Evolutionary conservation across 179 eudicot species (phyloP).

Genomic region (Amaranthus tricolor): DNA sequence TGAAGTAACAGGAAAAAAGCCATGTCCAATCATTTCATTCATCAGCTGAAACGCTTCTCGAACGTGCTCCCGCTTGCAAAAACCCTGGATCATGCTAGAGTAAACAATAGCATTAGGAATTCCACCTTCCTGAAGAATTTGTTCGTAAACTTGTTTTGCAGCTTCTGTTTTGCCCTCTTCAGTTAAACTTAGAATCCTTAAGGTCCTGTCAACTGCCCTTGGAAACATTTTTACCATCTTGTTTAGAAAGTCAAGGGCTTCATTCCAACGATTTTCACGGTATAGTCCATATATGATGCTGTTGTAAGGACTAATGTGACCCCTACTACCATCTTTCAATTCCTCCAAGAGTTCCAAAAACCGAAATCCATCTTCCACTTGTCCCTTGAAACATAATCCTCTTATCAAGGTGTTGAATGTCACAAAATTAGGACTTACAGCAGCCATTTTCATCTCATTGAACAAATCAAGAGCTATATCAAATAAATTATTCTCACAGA

Average conservation of each 20-base stretch:
- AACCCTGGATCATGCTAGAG: conserved; percentile 49
- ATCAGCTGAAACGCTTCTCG: conserved; percentile 64
- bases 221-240: conserved; percentile 72
- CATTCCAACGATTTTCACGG: conserved; percentile 38
- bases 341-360: conserved; percentile 75
- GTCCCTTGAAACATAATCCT: conserved; percentile 67
- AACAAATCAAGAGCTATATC: conserved; percentile 74
- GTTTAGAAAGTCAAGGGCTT: conserved; percentile 57
- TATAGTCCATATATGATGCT: conserved; percentile 70
- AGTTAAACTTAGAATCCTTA: conserved; percentile 47
- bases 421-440: conserved; percentile 51
- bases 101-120: conserved; percentile 68
- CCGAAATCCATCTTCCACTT: conserved; percentile 51
- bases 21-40: conserved; percentile 58
- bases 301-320: conserved; percentile 68
- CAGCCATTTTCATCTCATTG: conserved; percentile 72
- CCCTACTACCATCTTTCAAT: conserved; percentile 42
- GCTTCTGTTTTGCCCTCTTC: conserved; percentile 40
- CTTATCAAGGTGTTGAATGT: conserved; percentile 58
- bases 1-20: conserved; percentile 51
- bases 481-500: conserved; percentile 55
- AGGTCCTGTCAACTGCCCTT: conserved; percentile 63
- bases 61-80: conserved; percentile 35
- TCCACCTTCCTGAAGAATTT: conserved; percentile 62
- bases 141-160: conserved; percentile 52